These are phyloP conservation scores for Colletotrichum theobromicola DNA, from an alignment of 2,329 filamentous ascomycete genomes.

Conservation along the genomic window DNA sequence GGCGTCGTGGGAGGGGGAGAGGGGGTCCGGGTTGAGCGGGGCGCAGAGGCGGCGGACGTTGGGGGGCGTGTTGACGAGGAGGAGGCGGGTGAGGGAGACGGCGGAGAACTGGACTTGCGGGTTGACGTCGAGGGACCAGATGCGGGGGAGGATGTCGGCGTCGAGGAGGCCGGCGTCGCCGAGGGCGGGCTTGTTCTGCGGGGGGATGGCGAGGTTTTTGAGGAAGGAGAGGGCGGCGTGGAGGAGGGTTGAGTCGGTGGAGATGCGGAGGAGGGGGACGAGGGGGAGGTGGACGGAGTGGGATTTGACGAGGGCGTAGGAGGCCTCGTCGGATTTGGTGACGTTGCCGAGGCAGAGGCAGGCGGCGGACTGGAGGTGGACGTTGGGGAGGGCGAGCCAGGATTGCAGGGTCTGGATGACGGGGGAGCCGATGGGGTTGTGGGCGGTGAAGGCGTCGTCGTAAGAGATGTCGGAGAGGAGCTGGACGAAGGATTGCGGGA, in stretches of 20 bases:
- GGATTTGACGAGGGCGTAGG: conserved; percentile 52
- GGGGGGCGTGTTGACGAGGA: conserved; percentile 55
- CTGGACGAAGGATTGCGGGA: conserved; percentile 56
- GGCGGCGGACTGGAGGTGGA: conserved; percentile 58
- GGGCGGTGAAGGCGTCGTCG: conserved; percentile 48
- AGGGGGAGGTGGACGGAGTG: conserved; percentile 49
- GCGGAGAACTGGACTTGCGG: conserved; percentile 57
- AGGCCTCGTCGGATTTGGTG: conserved; percentile 61
- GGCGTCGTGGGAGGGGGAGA: no score
- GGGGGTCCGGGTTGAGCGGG: conserved; percentile 38
- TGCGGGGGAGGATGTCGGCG: conserved; percentile 50
- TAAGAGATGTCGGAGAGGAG: conserved; percentile 59
- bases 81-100: conserved; percentile 61
- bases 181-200: conserved; percentile 57
- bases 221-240: conserved; percentile 65
- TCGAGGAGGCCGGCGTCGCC: conserved; percentile 51
- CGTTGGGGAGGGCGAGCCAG: conserved; percentile 50
- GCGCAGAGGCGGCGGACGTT: conserved; percentile 59
- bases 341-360: conserved; percentile 68
- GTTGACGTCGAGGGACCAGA: conserved; percentile 57
- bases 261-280: conserved; percentile 38
- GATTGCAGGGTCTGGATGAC: conserved; percentile 46
- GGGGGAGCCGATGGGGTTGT: conserved; percentile 46
- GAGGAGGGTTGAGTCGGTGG: conserved; percentile 54
- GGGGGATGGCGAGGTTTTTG: conserved; percentile 68